A percentile compares a stretch with the other conserved stretches of the same genome.
Evolutionary conservation across 1,139 yeast species (phyloP).

Genomic region (Debaryomyces subglobosus): DNA sequence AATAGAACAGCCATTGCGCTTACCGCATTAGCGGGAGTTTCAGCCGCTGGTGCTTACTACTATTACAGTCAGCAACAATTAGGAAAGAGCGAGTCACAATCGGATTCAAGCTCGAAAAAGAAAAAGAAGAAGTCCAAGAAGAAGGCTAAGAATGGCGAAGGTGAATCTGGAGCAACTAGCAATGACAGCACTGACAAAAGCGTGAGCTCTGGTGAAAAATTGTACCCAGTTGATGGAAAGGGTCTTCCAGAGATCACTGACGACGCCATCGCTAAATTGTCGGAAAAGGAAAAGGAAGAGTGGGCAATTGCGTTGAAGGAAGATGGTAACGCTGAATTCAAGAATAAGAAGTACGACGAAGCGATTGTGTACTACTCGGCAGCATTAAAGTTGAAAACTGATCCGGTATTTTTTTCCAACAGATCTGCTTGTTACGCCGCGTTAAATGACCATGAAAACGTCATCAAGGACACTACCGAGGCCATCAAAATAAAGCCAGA

Average conservation of each 20-base stretch:
- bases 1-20: slow-evolving; percentile 62
- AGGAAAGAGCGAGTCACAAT: slow-evolving; percentile 17
- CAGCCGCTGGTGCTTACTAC: slow-evolving; percentile 64
- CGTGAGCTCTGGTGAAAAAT: slow-evolving; percentile 18
- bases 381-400: slow-evolving; percentile 74
- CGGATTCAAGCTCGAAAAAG: slow-evolving; percentile 25
- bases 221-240: slow-evolving; percentile 51
- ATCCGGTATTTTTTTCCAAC: slow-evolving; percentile 90
- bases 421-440: slow-evolving; percentile 95
- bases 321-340: slow-evolving; percentile 84
- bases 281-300: slow-evolving; percentile 59
- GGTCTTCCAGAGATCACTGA: slow-evolving; percentile 61
- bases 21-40: slow-evolving; percentile 63
- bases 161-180: slow-evolving; percentile 18
- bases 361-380: slow-evolving; percentile 79
- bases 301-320: slow-evolving; percentile 82
- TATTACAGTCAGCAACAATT: slow-evolving; percentile 44
- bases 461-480: slow-evolving; percentile 81
- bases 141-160: slow-evolving; percentile 25
- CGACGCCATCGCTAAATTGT: slow-evolving; percentile 48
- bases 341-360: slow-evolving; percentile 63
- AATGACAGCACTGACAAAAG: slow-evolving; percentile 15
- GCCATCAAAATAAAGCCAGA: slow-evolving; percentile 88
- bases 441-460: slow-evolving; percentile 75
- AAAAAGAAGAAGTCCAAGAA: slow-evolving; percentile 44